Base-by-base conservation (phyloP, 164 flowering plant species). In the Tinospora cordifolia region DNA sequence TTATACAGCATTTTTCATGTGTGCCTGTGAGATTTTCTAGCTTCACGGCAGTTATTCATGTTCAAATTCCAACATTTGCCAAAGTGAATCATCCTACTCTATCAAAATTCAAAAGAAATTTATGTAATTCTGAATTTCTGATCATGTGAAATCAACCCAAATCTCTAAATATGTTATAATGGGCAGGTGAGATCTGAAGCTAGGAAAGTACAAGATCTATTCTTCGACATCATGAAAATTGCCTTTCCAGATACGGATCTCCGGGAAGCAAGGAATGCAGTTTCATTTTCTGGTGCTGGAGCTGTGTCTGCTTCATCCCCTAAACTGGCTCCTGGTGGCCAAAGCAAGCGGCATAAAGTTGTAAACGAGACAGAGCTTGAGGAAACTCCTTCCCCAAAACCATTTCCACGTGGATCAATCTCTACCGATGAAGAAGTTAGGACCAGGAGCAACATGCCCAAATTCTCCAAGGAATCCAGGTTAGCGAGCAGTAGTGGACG, bases 131-230 rank as follows among this genome's bases (percentile, higher is more conserved):
- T 6, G 2, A 41, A 67, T n/a, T n/a, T n/a, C n/a, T n/a, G n/a
- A n/a, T 47, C 21, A 47, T 47, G 27, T 14, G 6, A 47, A 3
- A n/a, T 40, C 30, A 65, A 11, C 11, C 30, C 15, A 22, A 8
- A 47, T 14, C 9, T 39, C 26, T 10, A 46, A 68, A 17, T 14
- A 51, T 30, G 21, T 62, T 69, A 30, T 47, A 59, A 70, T 62
- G 64, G 17, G 68, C 88, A 95, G 99, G 98, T 88, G 69, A 81
- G 92, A 75, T 75, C 84, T 10, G 99, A 95, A 80, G 99, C 93
- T 17, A 87, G 87, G 74, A 92, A 90, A 75, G 88, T 92, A 10
- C 98, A 92, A 44, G 92, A 88, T 70, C 87, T 92, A 70, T 92
- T 90, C 74, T 94, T 90, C 63, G 97, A 92, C 27, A 81, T 90